phyloP scores from a whole-genome alignment of 495 filamentous ascomycete genomes.

The Podospora pseudocomata region DNA sequence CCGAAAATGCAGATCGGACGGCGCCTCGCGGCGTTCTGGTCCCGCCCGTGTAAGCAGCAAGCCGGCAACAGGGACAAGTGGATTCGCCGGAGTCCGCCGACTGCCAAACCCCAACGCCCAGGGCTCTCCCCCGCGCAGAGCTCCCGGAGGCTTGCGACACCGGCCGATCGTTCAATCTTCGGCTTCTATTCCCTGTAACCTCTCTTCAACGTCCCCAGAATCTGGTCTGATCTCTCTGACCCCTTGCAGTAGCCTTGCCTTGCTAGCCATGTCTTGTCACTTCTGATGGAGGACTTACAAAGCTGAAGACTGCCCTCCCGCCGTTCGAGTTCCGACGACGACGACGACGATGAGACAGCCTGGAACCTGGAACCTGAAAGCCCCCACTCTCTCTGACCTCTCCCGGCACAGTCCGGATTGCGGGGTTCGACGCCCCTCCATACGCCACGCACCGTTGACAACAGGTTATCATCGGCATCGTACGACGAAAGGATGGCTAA shows the following conservation, averaged over 20 bases:
- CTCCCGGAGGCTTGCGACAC: conserved; percentile 5
- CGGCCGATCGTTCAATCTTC: background rate
- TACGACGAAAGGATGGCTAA: conserved; percentile 5
- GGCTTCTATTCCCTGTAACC: background rate
- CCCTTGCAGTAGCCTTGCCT: background rate
- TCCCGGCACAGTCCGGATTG: background rate
- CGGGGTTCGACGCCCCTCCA: background rate
- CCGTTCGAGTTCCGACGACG: background rate
- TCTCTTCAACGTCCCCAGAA: background rate
- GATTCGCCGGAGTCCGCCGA: conserved; percentile 37
- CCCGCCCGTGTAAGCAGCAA: conserved; percentile 20
- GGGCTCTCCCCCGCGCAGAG: conserved; percentile 1
- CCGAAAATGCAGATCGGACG: conserved; percentile 19
- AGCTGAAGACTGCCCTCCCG: background rate
- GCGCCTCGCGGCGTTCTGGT: conserved; percentile 19
- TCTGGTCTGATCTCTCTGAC: background rate
- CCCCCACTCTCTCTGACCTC: background rate
- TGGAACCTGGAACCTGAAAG: background rate
- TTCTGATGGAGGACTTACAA: background rate
- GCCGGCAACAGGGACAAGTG: conserved; percentile 14
- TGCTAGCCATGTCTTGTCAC: background rate
- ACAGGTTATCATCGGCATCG: conserved; percentile 3
- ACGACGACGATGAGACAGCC: background rate
- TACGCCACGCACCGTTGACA: background rate
- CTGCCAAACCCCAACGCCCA: conserved; percentile 17